Evolutionary conservation across 768 basidiomycete species (phyloP).

Genomic region (Panaeolus papilionaceus): DNA sequence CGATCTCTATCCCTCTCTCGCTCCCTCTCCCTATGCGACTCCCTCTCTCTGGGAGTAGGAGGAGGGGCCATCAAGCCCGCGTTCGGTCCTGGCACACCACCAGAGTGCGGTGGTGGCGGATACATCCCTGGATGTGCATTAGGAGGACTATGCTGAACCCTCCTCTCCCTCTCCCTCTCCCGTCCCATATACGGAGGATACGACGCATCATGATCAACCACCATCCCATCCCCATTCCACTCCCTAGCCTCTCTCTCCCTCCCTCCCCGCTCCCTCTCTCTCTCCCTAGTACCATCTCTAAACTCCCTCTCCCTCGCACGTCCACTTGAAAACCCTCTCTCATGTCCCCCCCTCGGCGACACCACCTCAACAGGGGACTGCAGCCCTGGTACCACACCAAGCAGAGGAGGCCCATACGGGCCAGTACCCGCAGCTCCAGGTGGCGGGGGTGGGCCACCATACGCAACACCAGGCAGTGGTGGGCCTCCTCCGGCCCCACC

Average conservation of each 20-base stretch:
- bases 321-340: conserved; percentile 8
- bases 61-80: not conserved
- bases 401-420: not conserved
- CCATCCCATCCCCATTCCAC: conserved; percentile 1
- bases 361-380: not conserved
- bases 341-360: not conserved
- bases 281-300: conserved; percentile 12
- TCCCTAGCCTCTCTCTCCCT: conserved; percentile 11
- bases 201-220: not conserved
- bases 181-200: not conserved
- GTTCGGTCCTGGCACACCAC: not conserved
- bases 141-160: not conserved
- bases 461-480: not conserved
- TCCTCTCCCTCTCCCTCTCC: conserved; percentile 1
- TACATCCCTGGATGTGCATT: not conserved
- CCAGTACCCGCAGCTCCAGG: not conserved
- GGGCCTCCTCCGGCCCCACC: not conserved
- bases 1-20: not conserved
- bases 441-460: not conserved
- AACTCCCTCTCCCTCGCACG: conserved; percentile 16
- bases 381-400: not conserved
- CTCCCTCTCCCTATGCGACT: not conserved
- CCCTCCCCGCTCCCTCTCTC: conserved; percentile 8
- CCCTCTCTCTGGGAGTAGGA: conserved; percentile 1
- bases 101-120: not conserved